Conservation (phyloP, 2,329 filamentous ascomycete genomes). For the Pseudogymnoascus sp. region DNA sequence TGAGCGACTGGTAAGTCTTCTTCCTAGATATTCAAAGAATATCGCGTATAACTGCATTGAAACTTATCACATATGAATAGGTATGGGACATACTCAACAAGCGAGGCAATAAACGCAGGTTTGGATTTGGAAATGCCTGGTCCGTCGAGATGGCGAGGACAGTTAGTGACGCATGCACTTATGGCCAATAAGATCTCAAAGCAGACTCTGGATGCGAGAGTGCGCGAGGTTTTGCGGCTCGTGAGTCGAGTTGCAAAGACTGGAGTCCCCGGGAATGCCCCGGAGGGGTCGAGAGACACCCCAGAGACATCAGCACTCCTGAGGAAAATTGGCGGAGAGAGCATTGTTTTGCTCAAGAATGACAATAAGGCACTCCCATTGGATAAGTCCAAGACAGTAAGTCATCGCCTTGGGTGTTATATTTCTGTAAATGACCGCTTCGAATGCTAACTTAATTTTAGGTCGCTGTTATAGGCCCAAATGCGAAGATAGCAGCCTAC, state of each 20-base stretch:
- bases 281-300: constrained; percentile 9
- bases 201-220: constrained; percentile 24
- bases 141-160: constrained; percentile 32
- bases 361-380: constrained; percentile 48
- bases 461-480: constrained; percentile 45
- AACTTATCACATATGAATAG: constrained; percentile 14
- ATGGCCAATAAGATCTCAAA: constrained; percentile 24
- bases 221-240: constrained; percentile 28
- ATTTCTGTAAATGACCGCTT: background rate
- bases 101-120: constrained; percentile 31
- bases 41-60: background rate
- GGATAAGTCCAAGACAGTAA: constrained; percentile 34
- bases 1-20: constrained; percentile 46
- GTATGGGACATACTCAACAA: constrained; percentile 15
- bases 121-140: constrained; percentile 40
- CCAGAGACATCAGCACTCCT: constrained; percentile 10
- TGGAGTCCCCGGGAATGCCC: constrained; percentile 10
- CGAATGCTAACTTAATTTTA: constrained; percentile 14
- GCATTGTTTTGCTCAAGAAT: constrained; percentile 68
- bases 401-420: background rate
- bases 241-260: constrained; percentile 17
- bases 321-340: constrained; percentile 28
- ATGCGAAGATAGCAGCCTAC: constrained; percentile 34
- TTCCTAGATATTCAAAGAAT: background rate
- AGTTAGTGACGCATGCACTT: constrained; percentile 18